Evolutionary conservation across 805 yeast species (phyloP), one percentile per base, ranked within the genome.

Genomic region (Monosporozyma solicola): DNA sequence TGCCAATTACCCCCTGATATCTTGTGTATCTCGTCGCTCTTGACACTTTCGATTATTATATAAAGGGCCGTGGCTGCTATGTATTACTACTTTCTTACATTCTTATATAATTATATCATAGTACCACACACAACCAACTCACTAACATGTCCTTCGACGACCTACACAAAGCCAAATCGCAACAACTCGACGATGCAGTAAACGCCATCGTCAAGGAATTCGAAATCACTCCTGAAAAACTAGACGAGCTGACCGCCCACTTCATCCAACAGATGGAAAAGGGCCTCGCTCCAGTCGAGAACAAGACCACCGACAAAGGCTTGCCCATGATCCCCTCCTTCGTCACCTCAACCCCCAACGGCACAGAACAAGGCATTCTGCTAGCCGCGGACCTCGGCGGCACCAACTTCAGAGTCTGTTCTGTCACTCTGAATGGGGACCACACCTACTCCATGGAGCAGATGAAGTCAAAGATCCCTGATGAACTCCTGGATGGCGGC

Each of bases 301-400:
- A 54, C 10, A 53, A 55, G 25, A 67, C 71, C 20, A 72, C 71
- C 15, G 61, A 68, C 24, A 68, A 54, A 66, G 82, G 77, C 66
- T 72, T 87, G 72, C 92, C 94, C 37, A 94, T 92, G 99, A 88
- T 92, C 61, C 98, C 98, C 43, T 81, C 96, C 1, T 92, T 70
- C 66, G 95, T 92, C 37, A 87, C 96, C 4, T 76, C 79, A 7
- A 78, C 87, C 51, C 98, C 99, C n/a, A 79, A 77, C 44, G 99
- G 99, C 43, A 75, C 79, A 47, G 99, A 92, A 68, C 75, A 75
- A 53, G 98, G 98, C 47, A 74, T 87, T 47, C 80, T 78, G 55
- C 73, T 92, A 55, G 97, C 98, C 51, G 96, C 94, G 5, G 98
- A 94, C 66, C 76, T 92, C 51, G 98, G 98, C 55, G 98, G 98